Percentiles rank a stretch among this genome's conserved stretches.
Conservation (phyloP, 768 basidiomycete genomes). For the Phanerodontia chrysosporium region DNA sequence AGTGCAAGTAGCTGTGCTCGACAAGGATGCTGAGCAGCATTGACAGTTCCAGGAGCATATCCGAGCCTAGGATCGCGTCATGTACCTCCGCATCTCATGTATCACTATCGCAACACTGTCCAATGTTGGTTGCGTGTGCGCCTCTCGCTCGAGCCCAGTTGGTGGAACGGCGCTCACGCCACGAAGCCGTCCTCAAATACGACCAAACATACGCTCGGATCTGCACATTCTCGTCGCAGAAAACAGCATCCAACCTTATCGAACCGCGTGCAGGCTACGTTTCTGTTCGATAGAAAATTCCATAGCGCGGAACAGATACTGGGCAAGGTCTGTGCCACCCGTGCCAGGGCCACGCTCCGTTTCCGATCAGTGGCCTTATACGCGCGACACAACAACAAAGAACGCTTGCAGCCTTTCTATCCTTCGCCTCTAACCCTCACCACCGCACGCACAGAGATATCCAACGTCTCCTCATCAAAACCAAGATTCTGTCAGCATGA, state of each 20-base stretch:
- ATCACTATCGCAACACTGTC: neutral
- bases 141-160: neutral
- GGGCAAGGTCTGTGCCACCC: neutral
- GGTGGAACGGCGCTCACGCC: neutral
- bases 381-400: neutral
- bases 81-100: neutral
- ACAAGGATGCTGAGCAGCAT: neutral
- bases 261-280: neutral
- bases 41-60: neutral
- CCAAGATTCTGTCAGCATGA: neutral
- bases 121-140: no score
- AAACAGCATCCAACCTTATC: no score
- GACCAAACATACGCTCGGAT: neutral
- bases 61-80: neutral
- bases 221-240: no score
- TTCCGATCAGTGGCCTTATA: neutral
- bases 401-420: neutral
- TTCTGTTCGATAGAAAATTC: no score
- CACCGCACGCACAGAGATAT: neutral
- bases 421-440: neutral
- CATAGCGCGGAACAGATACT: no score
- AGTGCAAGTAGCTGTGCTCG: constrained; percentile 47
- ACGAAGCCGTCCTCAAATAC: neutral
- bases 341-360: neutral
- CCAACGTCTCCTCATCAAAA: neutral